phyloP scores from a whole-genome alignment of 257 asterid species.

The Scutellaria minor region DNA sequence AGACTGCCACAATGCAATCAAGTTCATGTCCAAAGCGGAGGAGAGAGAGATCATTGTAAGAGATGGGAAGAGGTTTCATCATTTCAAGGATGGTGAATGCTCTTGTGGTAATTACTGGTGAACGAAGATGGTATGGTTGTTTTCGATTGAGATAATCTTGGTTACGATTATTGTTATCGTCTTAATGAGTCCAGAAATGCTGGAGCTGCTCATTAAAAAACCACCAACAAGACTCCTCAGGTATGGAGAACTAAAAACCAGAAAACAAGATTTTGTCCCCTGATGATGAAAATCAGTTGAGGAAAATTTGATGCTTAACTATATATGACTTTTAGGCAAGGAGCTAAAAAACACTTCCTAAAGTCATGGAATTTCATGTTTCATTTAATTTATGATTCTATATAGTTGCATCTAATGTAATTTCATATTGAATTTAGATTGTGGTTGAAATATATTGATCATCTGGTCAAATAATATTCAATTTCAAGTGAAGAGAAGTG shows the following conservation, averaged over 20 bases:
- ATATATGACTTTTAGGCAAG: too few relatives aligned
- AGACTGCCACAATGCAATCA: constrained; percentile 72
- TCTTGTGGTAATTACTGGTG: constrained; percentile 80
- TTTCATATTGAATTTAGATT: too few relatives aligned
- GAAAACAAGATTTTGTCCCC: not conserved
- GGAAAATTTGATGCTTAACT: not conserved
- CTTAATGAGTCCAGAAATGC: not conserved
- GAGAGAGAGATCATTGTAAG: constrained; percentile 70
- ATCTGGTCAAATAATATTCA: too few relatives aligned
- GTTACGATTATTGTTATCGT: constrained; percentile 8
- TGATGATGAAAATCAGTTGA: not conserved
- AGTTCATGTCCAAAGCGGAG: constrained; percentile 67
- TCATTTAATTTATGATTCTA: too few relatives aligned
- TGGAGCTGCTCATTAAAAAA: constrained; percentile 19
- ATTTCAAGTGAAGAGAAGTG: too few relatives aligned
- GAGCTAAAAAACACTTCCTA: too few relatives aligned
- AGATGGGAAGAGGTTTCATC: constrained; percentile 80
- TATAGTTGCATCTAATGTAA: too few relatives aligned
- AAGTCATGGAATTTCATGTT: not conserved
- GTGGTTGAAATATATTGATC: too few relatives aligned
- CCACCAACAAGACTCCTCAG: not conserved
- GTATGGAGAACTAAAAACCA: not conserved
- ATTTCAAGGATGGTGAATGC: constrained; percentile 70
- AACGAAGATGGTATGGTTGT: constrained; percentile 30
- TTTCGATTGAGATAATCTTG: not conserved